A percentile compares a stretch with the other conserved stretches of the same genome.
phyloP scores from a whole-genome alignment of 371 early-diverging fungal species.

The Mucor racemosus region DNA sequence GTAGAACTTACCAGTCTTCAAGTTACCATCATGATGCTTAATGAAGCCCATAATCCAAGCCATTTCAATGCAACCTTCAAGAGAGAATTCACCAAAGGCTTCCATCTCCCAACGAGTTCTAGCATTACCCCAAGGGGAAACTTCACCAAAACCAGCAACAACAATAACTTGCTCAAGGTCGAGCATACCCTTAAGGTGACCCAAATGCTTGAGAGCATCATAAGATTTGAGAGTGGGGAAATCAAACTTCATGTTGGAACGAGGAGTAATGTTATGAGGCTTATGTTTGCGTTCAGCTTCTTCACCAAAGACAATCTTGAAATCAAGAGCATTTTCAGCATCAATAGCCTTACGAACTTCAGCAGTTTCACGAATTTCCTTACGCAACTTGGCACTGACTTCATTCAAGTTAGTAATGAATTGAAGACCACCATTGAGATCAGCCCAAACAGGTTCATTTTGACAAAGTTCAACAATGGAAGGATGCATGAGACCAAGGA shows the following conservation, averaged over 20 bases:
- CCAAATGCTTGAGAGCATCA: conserved; percentile 70
- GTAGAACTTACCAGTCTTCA: conserved; percentile 83
- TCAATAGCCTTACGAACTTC: conserved; percentile 89
- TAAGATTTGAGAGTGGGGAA: conserved; percentile 82
- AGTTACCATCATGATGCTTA: conserved; percentile 87
- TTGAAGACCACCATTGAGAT: conserved; percentile 92
- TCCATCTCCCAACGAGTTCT: conserved; percentile 99
- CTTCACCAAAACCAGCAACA: conserved; percentile 94
- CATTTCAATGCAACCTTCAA: conserved; percentile 96
- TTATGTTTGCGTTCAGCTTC: conserved; percentile 79
- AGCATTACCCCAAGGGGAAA: conserved; percentile 93
- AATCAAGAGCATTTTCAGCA: conserved; percentile 79
- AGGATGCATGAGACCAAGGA: conserved; percentile 91
- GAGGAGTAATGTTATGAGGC: conserved; percentile 79
- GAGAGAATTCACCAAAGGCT: conserved; percentile 89
- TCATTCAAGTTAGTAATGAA: conserved; percentile 82
- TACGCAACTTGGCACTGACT: conserved; percentile 75
- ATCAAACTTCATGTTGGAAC: conserved; percentile 93
- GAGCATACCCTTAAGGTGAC: conserved; percentile 85
- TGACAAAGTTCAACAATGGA: conserved; percentile 79
- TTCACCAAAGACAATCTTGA: conserved; percentile 76
- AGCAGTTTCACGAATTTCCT: conserved; percentile 79
- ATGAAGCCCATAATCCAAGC: conserved; percentile 98
- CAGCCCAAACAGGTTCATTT: conserved; percentile 90
- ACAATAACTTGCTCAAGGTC: conserved; percentile 94